Evolutionary conservation across 768 basidiomycete genomes (phyloP).

Genomic region (Botryobasidium botryosum): DNA sequence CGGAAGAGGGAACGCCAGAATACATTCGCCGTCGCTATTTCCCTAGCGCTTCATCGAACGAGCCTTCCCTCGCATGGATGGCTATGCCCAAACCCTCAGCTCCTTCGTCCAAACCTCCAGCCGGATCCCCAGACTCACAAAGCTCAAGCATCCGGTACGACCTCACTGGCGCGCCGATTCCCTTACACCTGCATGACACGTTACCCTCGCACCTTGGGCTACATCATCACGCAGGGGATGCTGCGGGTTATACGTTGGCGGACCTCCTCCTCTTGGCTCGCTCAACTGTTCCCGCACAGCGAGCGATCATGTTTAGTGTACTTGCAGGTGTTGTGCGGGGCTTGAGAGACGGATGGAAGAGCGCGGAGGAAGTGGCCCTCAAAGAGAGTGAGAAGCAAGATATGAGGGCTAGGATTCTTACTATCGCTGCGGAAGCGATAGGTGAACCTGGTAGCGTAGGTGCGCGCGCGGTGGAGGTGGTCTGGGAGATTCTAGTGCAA

Average conservation of each 20-base stretch:
- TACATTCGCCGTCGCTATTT: slow-evolving; percentile 75
- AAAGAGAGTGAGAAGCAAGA: slow-evolving; percentile 17
- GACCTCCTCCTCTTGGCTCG: slow-evolving; percentile 67
- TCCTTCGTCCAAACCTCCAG: slow-evolving; percentile 17
- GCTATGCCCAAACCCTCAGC: slow-evolving; percentile 8
- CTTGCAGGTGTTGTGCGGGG: slow-evolving; percentile 37
- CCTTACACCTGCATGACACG: slow-evolving; percentile 30
- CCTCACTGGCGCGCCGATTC: slow-evolving; percentile 53
- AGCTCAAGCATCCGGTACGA: slow-evolving; percentile 34
- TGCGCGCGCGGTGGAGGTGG: slow-evolving; percentile 45
- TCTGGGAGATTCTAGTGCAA: slow-evolving; percentile 58
- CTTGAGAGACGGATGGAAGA: slow-evolving; percentile 17
- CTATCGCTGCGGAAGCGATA: slow-evolving; percentile 49
- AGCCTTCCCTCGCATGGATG: slow-evolving; percentile 70
- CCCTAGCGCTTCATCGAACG: slow-evolving; percentile 45
- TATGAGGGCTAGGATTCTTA: slow-evolving; percentile 44
- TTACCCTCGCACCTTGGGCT: slow-evolving; percentile 76
- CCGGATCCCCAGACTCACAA: slow-evolving; percentile 14
- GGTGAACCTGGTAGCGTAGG: slow-evolving; percentile 49
- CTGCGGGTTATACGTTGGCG: slow-evolving; percentile 77
- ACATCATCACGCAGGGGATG: slow-evolving; percentile 74
- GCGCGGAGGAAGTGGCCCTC: slow-evolving; percentile 17
- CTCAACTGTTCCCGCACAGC: slow-evolving; percentile 70
- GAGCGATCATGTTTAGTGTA: slow-evolving; percentile 64
- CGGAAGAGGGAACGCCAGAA: slow-evolving; percentile 56